Conservation (phyloP, 2,329 filamentous ascomycete species). For the Apiospora koreana region DNA sequence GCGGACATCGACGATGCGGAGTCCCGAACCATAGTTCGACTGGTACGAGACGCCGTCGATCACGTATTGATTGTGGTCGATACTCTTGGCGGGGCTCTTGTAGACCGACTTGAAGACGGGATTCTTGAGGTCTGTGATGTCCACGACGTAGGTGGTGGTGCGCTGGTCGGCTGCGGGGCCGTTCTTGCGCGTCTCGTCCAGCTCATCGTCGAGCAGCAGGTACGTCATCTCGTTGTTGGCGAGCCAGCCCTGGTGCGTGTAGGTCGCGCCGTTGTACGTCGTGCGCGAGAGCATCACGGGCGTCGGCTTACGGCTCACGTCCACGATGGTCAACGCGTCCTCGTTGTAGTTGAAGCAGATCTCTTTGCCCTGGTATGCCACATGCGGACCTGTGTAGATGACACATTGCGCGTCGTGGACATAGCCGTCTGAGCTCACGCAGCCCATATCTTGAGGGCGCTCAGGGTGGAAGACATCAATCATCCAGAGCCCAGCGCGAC, state of each 20-base stretch:
- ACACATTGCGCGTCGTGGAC: constrained; percentile 64
- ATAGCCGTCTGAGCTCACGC: constrained; percentile 56
- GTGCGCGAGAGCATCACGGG: constrained; percentile 49
- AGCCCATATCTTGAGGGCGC: constrained; percentile 55
- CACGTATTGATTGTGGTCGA: constrained; percentile 47
- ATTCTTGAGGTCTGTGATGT: constrained; percentile 39
- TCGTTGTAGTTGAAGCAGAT: constrained; percentile 60
- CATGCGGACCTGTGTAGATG: constrained; percentile 52
- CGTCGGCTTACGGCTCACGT: constrained; percentile 47
- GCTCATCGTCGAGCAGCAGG: constrained; percentile 50
- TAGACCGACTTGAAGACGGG: constrained; percentile 44
- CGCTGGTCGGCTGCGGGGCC: constrained; percentile 36
- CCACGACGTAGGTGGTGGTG: constrained; percentile 49
- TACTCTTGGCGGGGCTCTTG: constrained; percentile 37
- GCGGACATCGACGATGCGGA: constrained; percentile 36
- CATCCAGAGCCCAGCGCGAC: constrained; percentile 58
- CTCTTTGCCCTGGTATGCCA: constrained; percentile 44
- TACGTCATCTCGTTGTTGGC: constrained; percentile 38
- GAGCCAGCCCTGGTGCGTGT: constrained; percentile 57
- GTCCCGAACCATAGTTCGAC: constrained; percentile 45
- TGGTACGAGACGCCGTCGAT: constrained; percentile 40
- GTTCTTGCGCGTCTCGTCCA: constrained; percentile 44
- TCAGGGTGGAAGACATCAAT: constrained; percentile 56
- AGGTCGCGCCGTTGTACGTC: constrained; percentile 53
- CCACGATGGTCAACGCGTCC: constrained; percentile 50